phyloP scores from a whole-genome alignment of 2,329 filamentous ascomycete genomes.

The Byssochlamys sp. region DNA sequence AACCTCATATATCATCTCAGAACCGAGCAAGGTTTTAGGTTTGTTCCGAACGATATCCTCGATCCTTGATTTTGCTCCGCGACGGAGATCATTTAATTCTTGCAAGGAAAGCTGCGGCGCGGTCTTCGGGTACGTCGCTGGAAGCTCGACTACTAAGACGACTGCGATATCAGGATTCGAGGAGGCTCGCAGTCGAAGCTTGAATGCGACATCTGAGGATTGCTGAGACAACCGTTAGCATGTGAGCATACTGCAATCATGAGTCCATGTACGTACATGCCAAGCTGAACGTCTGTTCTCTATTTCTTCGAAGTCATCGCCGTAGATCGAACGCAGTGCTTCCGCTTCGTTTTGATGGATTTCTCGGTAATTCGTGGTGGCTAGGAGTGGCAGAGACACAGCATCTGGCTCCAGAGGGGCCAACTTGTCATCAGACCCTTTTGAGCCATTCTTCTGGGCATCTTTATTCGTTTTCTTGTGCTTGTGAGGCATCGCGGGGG shows the following conservation, averaged over 20 bases:
- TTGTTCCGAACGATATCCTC: slow-evolving; percentile 59
- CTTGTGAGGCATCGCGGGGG: slow-evolving; percentile 37
- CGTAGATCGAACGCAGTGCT: slow-evolving; percentile 77
- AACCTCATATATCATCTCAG: slow-evolving; percentile 58
- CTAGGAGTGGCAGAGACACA: slow-evolving; percentile 22
- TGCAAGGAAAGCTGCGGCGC: slow-evolving; percentile 63
- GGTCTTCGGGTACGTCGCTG: slow-evolving; percentile 83
- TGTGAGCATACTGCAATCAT: background rate
- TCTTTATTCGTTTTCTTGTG: slow-evolving; percentile 33
- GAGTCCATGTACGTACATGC: slow-evolving; percentile 53
- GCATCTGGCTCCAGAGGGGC: slow-evolving; percentile 20
- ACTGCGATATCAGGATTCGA: slow-evolving; percentile 63
- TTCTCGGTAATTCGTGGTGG: slow-evolving; percentile 61
- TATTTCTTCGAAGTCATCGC: slow-evolving; percentile 73
- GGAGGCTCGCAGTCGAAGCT: slow-evolving; percentile 64
- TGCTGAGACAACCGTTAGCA: slow-evolving; percentile 42
- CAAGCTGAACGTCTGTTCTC: slow-evolving; percentile 63
- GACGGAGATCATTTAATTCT: slow-evolving; percentile 54
- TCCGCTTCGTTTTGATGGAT: slow-evolving; percentile 81
- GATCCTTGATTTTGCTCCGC: slow-evolving; percentile 62
- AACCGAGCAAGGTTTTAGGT: slow-evolving; percentile 54
- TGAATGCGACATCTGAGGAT: slow-evolving; percentile 69
- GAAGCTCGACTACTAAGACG: slow-evolving; percentile 68
- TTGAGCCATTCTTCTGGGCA: slow-evolving; percentile 22
- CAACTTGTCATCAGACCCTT: slow-evolving; percentile 28